Percentiles rank a stretch among this genome's conserved stretches.
Conservation (phyloP, 768 basidiomycete species). For the Pleurotus citrinopileatus region DNA sequence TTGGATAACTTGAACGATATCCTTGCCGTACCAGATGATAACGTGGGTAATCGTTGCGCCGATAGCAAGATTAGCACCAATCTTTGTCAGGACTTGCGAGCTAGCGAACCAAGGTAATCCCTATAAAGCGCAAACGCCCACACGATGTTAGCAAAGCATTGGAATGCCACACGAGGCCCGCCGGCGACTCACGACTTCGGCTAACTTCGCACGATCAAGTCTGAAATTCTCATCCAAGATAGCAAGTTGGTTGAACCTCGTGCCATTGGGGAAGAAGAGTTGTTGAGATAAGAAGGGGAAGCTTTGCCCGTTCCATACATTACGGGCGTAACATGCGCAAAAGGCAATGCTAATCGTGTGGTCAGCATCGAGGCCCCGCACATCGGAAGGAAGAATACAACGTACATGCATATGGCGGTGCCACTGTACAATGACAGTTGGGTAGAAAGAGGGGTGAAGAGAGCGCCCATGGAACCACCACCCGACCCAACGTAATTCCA, state of each 20-base stretch:
- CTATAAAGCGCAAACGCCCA: conserved; percentile 13
- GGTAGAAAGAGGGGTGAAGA: conserved; percentile 52
- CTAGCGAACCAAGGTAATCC: conserved; percentile 46
- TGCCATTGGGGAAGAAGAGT: conserved; percentile 43
- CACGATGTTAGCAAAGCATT: conserved; percentile 17
- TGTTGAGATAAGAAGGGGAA: conserved; percentile 54
- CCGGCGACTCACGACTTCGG: conserved; percentile 30
- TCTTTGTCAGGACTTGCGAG: conserved; percentile 40
- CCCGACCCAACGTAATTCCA: conserved; percentile 57
- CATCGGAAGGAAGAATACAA: conserved; percentile 11
- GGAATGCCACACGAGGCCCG: conserved; percentile 16
- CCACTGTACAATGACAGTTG: conserved; percentile 51
- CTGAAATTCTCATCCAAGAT: conserved; percentile 51
- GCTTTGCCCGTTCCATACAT: conserved; percentile 55
- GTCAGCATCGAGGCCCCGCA: not conserved
- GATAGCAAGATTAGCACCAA: conserved; percentile 34
- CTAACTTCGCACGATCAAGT: conserved; percentile 48
- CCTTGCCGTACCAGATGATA: conserved; percentile 50
- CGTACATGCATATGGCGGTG: conserved; percentile 50
- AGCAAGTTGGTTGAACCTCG: conserved; percentile 45
- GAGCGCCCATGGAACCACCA: conserved; percentile 40
- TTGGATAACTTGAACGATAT: conserved; percentile 39
- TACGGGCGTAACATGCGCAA: conserved; percentile 40
- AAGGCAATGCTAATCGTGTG: conserved; percentile 33
- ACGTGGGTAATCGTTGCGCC: conserved; percentile 52